Conservation (phyloP, 805 yeast species). For the Candida golubevii region DNA sequence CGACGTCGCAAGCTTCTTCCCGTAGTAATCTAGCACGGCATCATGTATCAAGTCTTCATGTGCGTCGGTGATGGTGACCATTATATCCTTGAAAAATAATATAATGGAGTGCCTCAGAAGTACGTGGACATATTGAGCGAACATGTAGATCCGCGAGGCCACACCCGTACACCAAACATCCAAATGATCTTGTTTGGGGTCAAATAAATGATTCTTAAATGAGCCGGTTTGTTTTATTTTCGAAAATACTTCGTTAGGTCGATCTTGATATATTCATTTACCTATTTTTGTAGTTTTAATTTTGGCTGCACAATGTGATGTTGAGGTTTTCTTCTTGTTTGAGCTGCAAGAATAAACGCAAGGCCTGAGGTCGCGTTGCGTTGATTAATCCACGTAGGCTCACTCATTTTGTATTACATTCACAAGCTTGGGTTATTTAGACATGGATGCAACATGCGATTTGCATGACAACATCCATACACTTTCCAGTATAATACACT, state of each 20-base stretch:
- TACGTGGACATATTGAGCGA: slow-evolving; percentile 1
- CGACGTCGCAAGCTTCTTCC: slow-evolving; percentile 73
- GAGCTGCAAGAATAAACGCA: no score
- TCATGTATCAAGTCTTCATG: slow-evolving; percentile 94
- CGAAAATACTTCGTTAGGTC: no score
- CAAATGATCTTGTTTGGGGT: no score
- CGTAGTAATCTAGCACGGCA: slow-evolving; percentile 95
- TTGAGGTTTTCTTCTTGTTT: no score
- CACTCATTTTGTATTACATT: no score
- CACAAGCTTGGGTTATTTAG: not conserved
- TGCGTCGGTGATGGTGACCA: slow-evolving; percentile 86
- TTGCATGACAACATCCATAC: slow-evolving; percentile 10
- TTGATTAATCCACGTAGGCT: no score
- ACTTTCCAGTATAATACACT: slow-evolving; percentile 8
- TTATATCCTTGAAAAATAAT: slow-evolving; percentile 11
- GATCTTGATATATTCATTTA: no score
- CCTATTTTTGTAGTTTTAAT: no score
- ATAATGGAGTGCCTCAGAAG: not conserved
- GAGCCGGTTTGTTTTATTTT: no score
- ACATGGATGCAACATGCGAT: slow-evolving; percentile 9
- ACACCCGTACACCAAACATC: slow-evolving; percentile 5
- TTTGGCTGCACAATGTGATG: no score
- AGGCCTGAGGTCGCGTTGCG: no score
- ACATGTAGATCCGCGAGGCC: not conserved
- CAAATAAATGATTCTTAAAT: no score